Conservation (phyloP, 1,284 basidiomycete species). For the Leccinum angustisporum region DNA sequence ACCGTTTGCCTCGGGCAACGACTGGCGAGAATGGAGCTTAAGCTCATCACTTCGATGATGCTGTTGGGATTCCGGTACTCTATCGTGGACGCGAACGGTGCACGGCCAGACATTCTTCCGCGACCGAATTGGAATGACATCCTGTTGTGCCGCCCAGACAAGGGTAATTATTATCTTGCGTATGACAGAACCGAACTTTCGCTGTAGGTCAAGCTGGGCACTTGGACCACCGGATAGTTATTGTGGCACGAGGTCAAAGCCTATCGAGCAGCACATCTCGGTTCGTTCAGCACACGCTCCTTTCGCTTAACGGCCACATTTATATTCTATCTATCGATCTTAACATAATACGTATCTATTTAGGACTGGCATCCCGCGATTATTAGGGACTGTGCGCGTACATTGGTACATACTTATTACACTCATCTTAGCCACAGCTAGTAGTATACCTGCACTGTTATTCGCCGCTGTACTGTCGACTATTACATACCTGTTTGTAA, state of each 20-base stretch:
- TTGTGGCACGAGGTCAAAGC: conserved; percentile 14
- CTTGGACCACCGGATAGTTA: conserved; percentile 21
- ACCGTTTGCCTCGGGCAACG: conserved; percentile 68
- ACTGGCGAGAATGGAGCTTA: conserved; percentile 68
- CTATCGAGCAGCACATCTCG: conserved; percentile 8
- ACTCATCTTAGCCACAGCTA: conserved; percentile 9
- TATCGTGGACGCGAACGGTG: conserved; percentile 52
- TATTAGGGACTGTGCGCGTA: conserved; percentile 19
- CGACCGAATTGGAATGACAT: conserved; percentile 75
- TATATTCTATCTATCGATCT: conserved; percentile 28
- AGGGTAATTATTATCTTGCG: conserved; percentile 51
- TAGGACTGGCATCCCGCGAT: conserved; percentile 12
- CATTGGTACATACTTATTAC: conserved; percentile 6
- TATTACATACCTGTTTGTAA: conserved; percentile 11
- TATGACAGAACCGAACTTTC: conserved; percentile 38
- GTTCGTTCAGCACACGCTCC: conserved; percentile 18
- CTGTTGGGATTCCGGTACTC: conserved; percentile 58
- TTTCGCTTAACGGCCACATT: conserved; percentile 6
- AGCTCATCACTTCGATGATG: conserved; percentile 63
- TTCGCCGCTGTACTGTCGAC: conserved; percentile 14
- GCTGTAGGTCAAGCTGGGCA: conserved; percentile 29
- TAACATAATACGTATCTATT: conserved; percentile 7
- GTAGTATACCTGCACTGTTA: conserved; percentile 13
- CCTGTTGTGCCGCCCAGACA: conserved; percentile 59
- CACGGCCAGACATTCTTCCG: conserved; percentile 45